Evolutionary conservation across 805 yeast genomes (phyloP), one percentile per base, ranked within the genome.

Genomic region (Cyberlindnera xishuangbannaensis): DNA sequence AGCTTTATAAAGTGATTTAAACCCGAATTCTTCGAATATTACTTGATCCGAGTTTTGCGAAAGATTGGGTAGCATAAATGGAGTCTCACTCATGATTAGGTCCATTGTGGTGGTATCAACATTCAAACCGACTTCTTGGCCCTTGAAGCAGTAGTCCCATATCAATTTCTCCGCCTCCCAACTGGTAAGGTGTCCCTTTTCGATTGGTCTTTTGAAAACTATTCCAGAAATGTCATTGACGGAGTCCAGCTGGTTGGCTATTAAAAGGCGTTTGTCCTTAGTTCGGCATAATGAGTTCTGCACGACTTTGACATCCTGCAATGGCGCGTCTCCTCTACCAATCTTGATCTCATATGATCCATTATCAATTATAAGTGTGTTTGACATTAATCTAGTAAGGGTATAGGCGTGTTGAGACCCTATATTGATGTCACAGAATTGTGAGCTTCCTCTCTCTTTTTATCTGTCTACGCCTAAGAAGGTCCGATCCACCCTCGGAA

Each of bases 21-120:
- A 83, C 4, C 85, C 95, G 51, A 80, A 92, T 51, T 92, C 97
- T 56, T 92, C 99, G 61, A 94, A 90, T 1, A 92, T 71, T 0
- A 92, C 82, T 59, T 87, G 95, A 55, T 92, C 97, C 12, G 85
- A 81, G 55, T 83, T 83, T 45, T 77, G 77, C 23, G 94, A 83
- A 20, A 90, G 65, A 33, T 77, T 80, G 2, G 95, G 92, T 20
- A 90, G 61, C 32, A 86, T 82, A 51, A 81, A 77, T 16, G 95
- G 90, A 5, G 85, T 65, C 49, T 92, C 97, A 2, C 88, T 78
- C 30, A 84, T 66, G 0, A 87, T 65, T 26, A 92, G 62, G 36
- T 81, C 76, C 3, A 73, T 61, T 2, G 73, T 79, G 1, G 69
- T 65, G 13, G 65, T 65, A 27, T 53, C 61, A 10, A 68, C 48